Evolutionary conservation across 192 early-diverging fungal genomes (phyloP).

Genomic region (Podila minutissima): DNA sequence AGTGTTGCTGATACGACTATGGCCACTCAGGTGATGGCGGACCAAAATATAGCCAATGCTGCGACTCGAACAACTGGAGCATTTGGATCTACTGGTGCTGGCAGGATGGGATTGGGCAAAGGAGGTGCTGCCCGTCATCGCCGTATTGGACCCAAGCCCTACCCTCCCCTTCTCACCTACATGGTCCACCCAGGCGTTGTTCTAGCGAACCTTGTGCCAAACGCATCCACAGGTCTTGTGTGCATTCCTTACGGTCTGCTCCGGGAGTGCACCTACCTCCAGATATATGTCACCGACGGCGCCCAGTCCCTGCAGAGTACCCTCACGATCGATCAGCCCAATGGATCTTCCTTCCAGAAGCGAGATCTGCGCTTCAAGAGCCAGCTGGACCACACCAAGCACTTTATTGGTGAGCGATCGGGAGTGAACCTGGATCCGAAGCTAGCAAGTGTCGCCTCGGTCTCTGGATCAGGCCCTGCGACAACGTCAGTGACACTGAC

Average conservation of each 20-base stretch:
- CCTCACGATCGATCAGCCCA: neutral
- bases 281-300: constrained; percentile 31
- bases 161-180: constrained; percentile 11
- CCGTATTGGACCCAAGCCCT: constrained; percentile 5
- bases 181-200: constrained; percentile 23
- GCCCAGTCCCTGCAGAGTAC: constrained; percentile 12
- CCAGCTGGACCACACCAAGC: constrained; percentile 8
- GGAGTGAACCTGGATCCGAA: constrained; percentile 26
- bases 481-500: constrained; percentile 16
- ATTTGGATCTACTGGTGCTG: neutral
- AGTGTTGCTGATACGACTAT: constrained; percentile 28
- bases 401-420: constrained; percentile 33
- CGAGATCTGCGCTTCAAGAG: constrained; percentile 43
- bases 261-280: constrained; percentile 19
- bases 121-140: constrained; percentile 34
- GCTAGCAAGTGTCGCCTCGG: neutral
- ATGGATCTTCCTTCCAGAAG: neutral
- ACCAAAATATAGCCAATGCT: neutral
- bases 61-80: neutral
- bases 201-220: constrained; percentile 16
- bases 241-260: constrained; percentile 8
- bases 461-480: neutral
- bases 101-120: constrained; percentile 1
- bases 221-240: constrained; percentile 12
- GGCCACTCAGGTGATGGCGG: constrained; percentile 13